Evolutionary conservation across 345 rosid species (phyloP), one percentile per base, ranked within the genome.

Genomic region (Citrus mangshanensis): DNA sequence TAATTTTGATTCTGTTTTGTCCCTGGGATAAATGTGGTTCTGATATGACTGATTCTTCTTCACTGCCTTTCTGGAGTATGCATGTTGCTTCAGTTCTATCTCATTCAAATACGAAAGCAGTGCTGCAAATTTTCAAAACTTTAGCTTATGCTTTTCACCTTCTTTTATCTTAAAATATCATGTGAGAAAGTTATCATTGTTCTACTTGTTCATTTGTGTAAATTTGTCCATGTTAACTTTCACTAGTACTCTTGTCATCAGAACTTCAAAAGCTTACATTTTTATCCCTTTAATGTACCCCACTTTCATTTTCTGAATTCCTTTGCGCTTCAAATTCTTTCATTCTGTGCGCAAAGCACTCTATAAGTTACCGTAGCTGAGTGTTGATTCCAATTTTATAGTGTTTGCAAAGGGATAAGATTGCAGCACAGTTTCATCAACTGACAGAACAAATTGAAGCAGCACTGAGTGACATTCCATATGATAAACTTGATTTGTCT

Each of bases 381-480:
- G 19, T 18, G 0, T n/a, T 28, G 32, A 27, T 42, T 30, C 59
- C 63, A 16, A 54, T 51, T 14, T 67, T 51, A 19, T 51, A 76
- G 72, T 68, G 34, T 54, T 68, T 55, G 73, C 86, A 86, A 71
- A 82, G 87, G 73, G 89, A 84, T 34, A 78, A 84, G 81, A 72
- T 81, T 65, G 81, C 93, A 25, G 68, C 42, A 49, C 81, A 87
- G 81, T 91, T 94, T 74, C 89, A 79, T 40, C 85, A 82, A 73
- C 73, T 80, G 74, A 94, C 94, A 0, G 93, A 86, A 62, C 83
- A 87, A 82, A 87, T 94, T 68, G 98, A 94, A 84, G 89, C 83
- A 67, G 98, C 98, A 34, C 83, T 96, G 77, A 83, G 79, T 73
- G 86, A 85, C 81, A 90, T 93, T 76, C 87, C 94, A 46, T 93